Conservation (phyloP, 2,329 filamentous ascomycete genomes). For the Fusarium continuum region DNA sequence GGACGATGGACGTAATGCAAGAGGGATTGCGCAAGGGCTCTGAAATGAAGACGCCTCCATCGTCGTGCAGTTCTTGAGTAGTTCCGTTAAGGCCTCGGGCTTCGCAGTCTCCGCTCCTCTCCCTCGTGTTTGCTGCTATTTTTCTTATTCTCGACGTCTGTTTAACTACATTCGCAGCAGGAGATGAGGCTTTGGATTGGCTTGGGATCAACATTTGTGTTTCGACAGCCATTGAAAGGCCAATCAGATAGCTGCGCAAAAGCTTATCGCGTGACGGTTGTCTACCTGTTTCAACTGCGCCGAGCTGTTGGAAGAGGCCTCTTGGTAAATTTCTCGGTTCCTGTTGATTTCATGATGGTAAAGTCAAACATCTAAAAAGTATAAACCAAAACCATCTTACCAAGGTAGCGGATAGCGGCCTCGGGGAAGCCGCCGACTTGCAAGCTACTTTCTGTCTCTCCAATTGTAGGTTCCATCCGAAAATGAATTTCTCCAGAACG, state of each 20-base stretch:
- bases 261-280: conserved; percentile 4
- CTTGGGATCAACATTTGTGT: conserved; percentile 18
- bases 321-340: background rate
- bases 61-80: conserved; percentile 3
- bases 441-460: background rate
- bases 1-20: conserved; percentile 12
- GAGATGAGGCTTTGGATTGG: conserved; percentile 12
- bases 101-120: background rate
- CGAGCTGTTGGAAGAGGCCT: background rate
- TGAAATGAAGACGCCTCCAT: conserved; percentile 22
- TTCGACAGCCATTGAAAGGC: conserved; percentile 1
- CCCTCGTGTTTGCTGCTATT: background rate
- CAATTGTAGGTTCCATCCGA: conserved; percentile 24
- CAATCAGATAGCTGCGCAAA: conserved; percentile 22
- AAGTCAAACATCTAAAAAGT: too few relatives aligned
- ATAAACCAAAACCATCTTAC: background rate
- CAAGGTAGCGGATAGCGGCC: background rate
- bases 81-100: background rate
- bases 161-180: conserved; percentile 26
- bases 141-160: background rate
- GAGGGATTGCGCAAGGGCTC: conserved; percentile 25
- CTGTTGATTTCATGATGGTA: background rate
- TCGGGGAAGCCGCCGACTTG: conserved; percentile 1
- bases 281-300: background rate
- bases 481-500: conserved; percentile 10